Conservation (phyloP, 2,329 filamentous ascomycete species). For the Dissoconium aciculare region DNA sequence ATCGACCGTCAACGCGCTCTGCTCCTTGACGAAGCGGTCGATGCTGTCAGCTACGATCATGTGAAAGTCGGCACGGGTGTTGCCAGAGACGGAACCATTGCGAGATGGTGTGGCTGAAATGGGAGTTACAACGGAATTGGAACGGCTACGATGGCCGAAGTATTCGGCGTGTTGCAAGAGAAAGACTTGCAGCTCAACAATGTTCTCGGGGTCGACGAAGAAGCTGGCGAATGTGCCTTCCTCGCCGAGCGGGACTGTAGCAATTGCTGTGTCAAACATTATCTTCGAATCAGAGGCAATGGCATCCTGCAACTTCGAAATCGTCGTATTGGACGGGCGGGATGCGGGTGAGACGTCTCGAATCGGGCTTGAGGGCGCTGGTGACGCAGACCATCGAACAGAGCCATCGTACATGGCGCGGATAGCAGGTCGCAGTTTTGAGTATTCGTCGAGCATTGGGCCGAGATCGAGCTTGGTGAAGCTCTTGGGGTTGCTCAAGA, state of each 20-base stretch:
- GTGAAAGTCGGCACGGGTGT: slow-evolving; percentile 20
- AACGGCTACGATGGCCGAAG: slow-evolving; percentile 19
- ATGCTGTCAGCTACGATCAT: slow-evolving; percentile 34
- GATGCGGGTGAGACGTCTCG: not conserved
- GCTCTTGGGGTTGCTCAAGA: slow-evolving; percentile 52
- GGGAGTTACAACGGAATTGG: slow-evolving; percentile 15
- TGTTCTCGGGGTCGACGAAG: slow-evolving; percentile 40
- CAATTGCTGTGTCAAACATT: slow-evolving; percentile 37
- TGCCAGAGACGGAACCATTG: slow-evolving; percentile 5
- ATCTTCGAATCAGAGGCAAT: slow-evolving; percentile 28
- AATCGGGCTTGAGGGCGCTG: slow-evolving; percentile 8
- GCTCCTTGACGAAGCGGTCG: slow-evolving; percentile 31
- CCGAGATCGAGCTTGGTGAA: slow-evolving; percentile 55
- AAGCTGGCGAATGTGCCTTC: slow-evolving; percentile 35
- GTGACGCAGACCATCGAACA: slow-evolving; percentile 12
- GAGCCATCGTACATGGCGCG: slow-evolving; percentile 30
- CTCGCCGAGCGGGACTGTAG: slow-evolving; percentile 33
- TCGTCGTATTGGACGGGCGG: slow-evolving; percentile 11
- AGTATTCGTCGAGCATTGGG: slow-evolving; percentile 35
- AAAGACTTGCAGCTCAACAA: slow-evolving; percentile 39
- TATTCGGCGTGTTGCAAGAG: slow-evolving; percentile 36
- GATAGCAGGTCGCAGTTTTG: slow-evolving; percentile 31
- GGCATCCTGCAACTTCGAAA: slow-evolving; percentile 26
- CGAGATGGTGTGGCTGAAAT: slow-evolving; percentile 7
- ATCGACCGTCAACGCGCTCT: slow-evolving; percentile 31